A percentile compares a stretch with the other conserved stretches of the same genome.
Conservation (phyloP, 2,329 filamentous ascomycete genomes). For the Dichotomopilus funicola region DNA sequence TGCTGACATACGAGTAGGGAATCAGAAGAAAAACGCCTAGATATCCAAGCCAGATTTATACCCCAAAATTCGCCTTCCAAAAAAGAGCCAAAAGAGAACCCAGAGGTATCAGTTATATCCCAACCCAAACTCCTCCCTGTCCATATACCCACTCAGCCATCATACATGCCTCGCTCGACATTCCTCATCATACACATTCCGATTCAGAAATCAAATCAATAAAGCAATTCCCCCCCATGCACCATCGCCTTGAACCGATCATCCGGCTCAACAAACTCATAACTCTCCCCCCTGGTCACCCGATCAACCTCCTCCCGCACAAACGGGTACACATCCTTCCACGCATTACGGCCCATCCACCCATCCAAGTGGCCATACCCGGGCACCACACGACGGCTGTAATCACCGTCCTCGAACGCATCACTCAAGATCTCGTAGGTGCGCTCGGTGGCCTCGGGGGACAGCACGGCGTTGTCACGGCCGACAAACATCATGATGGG, state of each 20-base stretch:
- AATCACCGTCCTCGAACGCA: constrained; percentile 40
- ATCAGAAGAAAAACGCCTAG: no score
- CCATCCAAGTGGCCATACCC: constrained; percentile 56
- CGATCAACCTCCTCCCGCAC: constrained; percentile 49
- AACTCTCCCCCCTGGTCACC: constrained; percentile 38
- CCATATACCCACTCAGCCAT: no score
- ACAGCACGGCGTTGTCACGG: constrained; percentile 50
- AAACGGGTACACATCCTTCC: constrained; percentile 53
- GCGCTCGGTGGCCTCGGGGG: constrained; percentile 45
- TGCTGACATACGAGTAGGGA: no score
- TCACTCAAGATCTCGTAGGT: constrained; percentile 49
- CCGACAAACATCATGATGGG: constrained; percentile 53
- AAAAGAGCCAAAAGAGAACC: no score
- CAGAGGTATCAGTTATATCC: no score
- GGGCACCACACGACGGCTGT: constrained; percentile 46
- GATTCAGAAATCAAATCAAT: constrained; percentile 18
- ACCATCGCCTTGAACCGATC: constrained; percentile 39
- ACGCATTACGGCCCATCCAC: constrained; percentile 55
- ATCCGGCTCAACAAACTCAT: constrained; percentile 38
- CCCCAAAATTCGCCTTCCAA: no score
- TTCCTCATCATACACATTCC: not conserved
- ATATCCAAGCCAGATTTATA: no score
- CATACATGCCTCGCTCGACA: no score
- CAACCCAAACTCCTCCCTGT: no score
- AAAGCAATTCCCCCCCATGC: constrained; percentile 34